These are phyloP conservation scores for Botrytis aclada DNA, from an alignment of 2,329 filamentous ascomycete species.

Conservation along the genomic window DNA sequence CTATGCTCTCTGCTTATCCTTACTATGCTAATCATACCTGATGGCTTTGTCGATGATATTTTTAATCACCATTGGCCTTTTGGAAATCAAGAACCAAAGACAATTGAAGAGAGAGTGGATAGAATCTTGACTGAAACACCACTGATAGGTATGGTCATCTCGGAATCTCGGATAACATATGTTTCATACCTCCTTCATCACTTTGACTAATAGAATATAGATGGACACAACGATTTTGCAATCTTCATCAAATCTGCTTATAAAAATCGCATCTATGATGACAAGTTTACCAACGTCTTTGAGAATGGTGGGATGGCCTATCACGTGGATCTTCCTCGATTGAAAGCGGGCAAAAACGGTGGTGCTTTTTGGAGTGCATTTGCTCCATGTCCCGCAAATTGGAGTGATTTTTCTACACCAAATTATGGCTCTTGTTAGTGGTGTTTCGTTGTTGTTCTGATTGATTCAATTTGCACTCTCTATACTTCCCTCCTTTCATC, in stretches of 20 bases:
- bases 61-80: slow-evolving; percentile 11
- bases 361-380: slow-evolving; percentile 95
- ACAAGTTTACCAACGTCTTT: slow-evolving; percentile 72
- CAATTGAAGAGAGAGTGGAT: slow-evolving; percentile 40
- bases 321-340: slow-evolving; percentile 77
- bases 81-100: slow-evolving; percentile 25
- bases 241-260: slow-evolving; percentile 65
- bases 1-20: slow-evolving; percentile 24
- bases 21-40: slow-evolving; percentile 23
- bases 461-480: not conserved
- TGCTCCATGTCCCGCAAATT: slow-evolving; percentile 70
- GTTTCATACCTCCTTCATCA: not conserved
- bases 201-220: slow-evolving; percentile 43
- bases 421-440: slow-evolving; percentile 64
- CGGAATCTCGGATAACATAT: not conserved
- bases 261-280: slow-evolving; percentile 73
- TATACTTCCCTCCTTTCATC: not conserved
- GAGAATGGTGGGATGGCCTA: slow-evolving; percentile 62
- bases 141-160: slow-evolving; percentile 43
- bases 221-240: slow-evolving; percentile 87
- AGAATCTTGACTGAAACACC: slow-evolving; percentile 46
- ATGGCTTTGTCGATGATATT: slow-evolving; percentile 9
- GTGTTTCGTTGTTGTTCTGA: not conserved
- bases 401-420: slow-evolving; percentile 68
- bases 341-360: slow-evolving; percentile 68